Evolutionary conservation across 192 early-diverging fungal species (phyloP), one percentile per base, ranked within the genome.

Genomic region (Linnemannia schmuckeri): DNA sequence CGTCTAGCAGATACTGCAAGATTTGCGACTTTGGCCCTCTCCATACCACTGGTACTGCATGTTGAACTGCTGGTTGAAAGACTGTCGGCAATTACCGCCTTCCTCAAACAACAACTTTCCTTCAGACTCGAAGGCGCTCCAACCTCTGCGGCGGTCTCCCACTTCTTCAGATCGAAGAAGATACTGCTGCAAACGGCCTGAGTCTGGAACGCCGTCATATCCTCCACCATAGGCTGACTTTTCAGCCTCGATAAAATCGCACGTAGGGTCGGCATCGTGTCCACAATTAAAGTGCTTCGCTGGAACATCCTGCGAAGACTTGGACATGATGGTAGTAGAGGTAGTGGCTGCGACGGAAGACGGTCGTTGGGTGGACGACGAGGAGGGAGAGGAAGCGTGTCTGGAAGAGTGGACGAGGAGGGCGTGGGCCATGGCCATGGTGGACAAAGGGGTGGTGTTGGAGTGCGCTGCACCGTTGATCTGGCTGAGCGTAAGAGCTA

Each of bases 101-200:
- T 15, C 30, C 30, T 66, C 61, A 66, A 30, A 66, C 61, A 33
- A 66, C 61, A 66, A 30, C 27, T 30, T 0, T 27, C 61, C 61
- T 30, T 10, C 12, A 13, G 33, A 15, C 18, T 52, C 61, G 10
- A 66, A 33, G 61, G 27, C 61, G 6, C 12, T 12, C 61, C 30
- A 33, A 33, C 30, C 61, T 66, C 30, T 15, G n/a, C 24, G 10
- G 30, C 24, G 10, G 27, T 3, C 30, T 66, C 61, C 61, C 12
- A 12, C 27, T 30, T 35, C 13, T 3, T 66, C 30, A 66, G 61
- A 66, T 66, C 61, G 61, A 66, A 35, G 61, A 66, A 66, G 61
- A 66, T 66, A 66, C 30, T 33, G n/a, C 61, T 66, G 61, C 61
- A 66, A 66, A 66, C 30, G 61, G 61, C 61, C 61, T 66, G 61